Evolutionary conservation across 495 filamentous ascomycete genomes (phyloP).

Genomic region (Viridothelium virens): DNA sequence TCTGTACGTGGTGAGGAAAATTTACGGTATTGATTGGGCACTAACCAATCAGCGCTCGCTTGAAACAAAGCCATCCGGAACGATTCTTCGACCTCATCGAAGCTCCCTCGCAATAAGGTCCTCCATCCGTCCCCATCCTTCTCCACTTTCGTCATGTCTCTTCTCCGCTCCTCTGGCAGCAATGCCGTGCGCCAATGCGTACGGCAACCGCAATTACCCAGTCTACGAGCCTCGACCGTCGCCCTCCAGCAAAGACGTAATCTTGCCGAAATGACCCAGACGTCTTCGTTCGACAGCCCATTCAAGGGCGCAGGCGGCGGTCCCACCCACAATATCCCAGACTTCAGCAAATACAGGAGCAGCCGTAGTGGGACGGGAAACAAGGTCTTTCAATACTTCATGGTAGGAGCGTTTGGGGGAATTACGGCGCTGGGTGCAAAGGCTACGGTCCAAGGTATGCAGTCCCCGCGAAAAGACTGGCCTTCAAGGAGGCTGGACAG

Average conservation of each 20-base stretch:
- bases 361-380: slow-evolving; percentile 57
- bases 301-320: slow-evolving; percentile 33
- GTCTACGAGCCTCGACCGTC: slow-evolving; percentile 30
- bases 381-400: slow-evolving; percentile 92
- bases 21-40: not conserved
- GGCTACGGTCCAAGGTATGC: slow-evolving; percentile 89
- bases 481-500: not conserved
- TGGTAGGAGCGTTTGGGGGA: slow-evolving; percentile 91
- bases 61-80: slow-evolving; percentile 4
- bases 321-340: slow-evolving; percentile 65
- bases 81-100: slow-evolving; percentile 7
- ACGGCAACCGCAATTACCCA: slow-evolving; percentile 31
- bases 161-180: slow-evolving; percentile 32
- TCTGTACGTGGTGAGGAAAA: too few relatives aligned
- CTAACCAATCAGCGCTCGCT: slow-evolving; percentile 21
- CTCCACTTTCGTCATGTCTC: slow-evolving; percentile 30
- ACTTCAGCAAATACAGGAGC: slow-evolving; percentile 80
- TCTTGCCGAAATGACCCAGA: slow-evolving; percentile 31
- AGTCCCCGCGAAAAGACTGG: slow-evolving; percentile 21
- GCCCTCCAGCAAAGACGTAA: slow-evolving; percentile 30
- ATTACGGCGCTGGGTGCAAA: slow-evolving; percentile 89
- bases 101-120: not conserved
- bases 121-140: slow-evolving; percentile 12
- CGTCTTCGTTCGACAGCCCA: slow-evolving; percentile 57
- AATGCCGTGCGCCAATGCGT: slow-evolving; percentile 33